Conservation (phyloP, 257 asterid genomes). For the Penstemon newberryi region DNA sequence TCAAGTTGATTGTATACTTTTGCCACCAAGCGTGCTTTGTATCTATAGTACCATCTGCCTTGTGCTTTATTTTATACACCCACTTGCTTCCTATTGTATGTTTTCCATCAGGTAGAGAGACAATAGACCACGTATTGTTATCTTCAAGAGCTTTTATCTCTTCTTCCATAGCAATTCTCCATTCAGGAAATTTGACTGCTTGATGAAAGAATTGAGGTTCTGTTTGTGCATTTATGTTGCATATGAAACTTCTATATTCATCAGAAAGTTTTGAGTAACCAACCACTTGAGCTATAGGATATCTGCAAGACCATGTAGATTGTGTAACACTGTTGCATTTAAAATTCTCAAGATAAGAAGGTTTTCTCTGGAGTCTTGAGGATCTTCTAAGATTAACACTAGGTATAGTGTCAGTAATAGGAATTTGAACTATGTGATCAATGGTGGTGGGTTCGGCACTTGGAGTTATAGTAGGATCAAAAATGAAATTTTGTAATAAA, state of each 20-base stretch:
- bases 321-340: neutral
- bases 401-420: too few species aligned
- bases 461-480: too few species aligned
- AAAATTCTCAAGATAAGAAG: neutral
- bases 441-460: neutral
- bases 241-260: neutral
- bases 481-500: too few species aligned
- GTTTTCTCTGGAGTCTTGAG: rapidly evolving
- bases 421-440: neutral
- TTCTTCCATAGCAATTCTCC: neutral
- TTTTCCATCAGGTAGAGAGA: neutral
- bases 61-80: slow-evolving; percentile 9
- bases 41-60: neutral
- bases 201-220: slow-evolving; percentile 3
- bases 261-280: neutral
- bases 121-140: too few species aligned
- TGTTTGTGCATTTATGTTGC: neutral
- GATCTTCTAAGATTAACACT: neutral
- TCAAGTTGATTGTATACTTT: slow-evolving; percentile 14
- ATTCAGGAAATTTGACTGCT: neutral
- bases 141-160: neutral
- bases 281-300: too few species aligned
- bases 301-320: rapidly evolving
- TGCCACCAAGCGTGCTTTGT: neutral
- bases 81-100: neutral